phyloP scores from a whole-genome alignment of 306 rosid genomes.

The Corylus heterophylla region DNA sequence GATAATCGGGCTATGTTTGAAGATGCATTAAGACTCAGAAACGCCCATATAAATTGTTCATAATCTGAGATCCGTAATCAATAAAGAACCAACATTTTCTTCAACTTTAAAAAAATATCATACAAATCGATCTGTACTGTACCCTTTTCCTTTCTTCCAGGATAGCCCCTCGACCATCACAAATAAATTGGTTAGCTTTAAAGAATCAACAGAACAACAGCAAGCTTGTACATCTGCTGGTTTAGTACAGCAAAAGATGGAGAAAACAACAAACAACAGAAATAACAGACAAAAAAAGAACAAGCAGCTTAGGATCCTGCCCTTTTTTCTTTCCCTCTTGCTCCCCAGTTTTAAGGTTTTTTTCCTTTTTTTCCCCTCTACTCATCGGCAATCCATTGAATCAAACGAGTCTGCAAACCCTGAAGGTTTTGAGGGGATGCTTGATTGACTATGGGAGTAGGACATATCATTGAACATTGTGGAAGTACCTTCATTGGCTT shows the following conservation, averaged over 20 bases:
- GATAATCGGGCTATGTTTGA: too few species aligned
- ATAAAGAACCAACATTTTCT: too few species aligned
- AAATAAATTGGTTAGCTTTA: constrained; percentile 25
- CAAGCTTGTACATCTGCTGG: constrained; percentile 35
- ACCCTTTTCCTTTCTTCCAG: constrained; percentile 16
- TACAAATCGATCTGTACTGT: constrained; percentile 36
- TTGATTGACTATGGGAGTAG: constrained; percentile 69
- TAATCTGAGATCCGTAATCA: too few species aligned
- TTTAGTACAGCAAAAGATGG: constrained; percentile 27
- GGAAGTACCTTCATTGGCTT: constrained; percentile 90
- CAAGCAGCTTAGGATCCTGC: constrained; percentile 31
- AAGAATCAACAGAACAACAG: constrained; percentile 29
- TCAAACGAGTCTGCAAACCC: constrained; percentile 73
- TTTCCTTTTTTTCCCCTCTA: neutral
- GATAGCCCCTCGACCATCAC: constrained; percentile 29
- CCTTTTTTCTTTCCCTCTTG: neutral
- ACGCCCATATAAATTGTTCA: too few species aligned
- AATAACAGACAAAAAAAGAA: constrained; percentile 32
- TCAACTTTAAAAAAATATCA: constrained; percentile 22
- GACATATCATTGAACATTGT: constrained; percentile 62
- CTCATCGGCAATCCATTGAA: constrained; percentile 77
- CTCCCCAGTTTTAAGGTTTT: constrained; percentile 6
- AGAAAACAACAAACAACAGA: constrained; percentile 29
- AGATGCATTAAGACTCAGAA: too few species aligned
- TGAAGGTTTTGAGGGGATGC: constrained; percentile 77